Conservation (phyloP, 1,284 basidiomycete species). For the Heliocybe sulcata region DNA sequence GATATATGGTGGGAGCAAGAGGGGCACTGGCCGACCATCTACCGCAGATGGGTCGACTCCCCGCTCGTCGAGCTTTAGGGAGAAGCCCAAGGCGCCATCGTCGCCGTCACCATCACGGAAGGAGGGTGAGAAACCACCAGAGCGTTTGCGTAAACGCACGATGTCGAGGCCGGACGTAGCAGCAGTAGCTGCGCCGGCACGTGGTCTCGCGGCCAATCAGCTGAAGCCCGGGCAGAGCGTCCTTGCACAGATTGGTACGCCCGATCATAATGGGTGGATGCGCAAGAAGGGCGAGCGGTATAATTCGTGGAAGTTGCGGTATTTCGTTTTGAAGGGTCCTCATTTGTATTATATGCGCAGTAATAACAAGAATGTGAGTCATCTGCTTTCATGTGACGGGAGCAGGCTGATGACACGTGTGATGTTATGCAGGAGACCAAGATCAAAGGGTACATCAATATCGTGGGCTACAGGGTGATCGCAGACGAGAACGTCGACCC, state of each 20-base stretch:
- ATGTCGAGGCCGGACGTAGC: conserved; percentile 25
- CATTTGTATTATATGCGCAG: conserved; percentile 84
- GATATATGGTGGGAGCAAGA: conserved; percentile 30
- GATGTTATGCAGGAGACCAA: conserved; percentile 62
- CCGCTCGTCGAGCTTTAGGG: conserved; percentile 7
- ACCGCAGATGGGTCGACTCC: conserved; percentile 23
- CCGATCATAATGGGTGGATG: conserved; percentile 92
- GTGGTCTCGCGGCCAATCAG: not conserved
- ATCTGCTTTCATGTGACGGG: not conserved
- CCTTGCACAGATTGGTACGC: conserved; percentile 81
- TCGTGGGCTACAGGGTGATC: conserved; percentile 89
- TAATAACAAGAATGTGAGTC: conserved; percentile 57
- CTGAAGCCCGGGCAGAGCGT: conserved; percentile 67
- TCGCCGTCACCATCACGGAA: conserved; percentile 8
- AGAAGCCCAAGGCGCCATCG: conserved; percentile 8
- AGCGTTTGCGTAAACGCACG: conserved; percentile 43
- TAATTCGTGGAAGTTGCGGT: conserved; percentile 90
- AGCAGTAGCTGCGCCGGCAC: not conserved
- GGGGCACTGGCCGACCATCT: conserved; percentile 28
- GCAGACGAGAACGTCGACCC: conserved; percentile 91
- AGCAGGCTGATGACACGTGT: not conserved
- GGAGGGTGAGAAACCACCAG: conserved; percentile 16
- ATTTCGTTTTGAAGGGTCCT: conserved; percentile 90
- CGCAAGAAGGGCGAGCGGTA: conserved; percentile 93
- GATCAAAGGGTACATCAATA: conserved; percentile 94